Percentiles rank a stretch among this genome's conserved stretches.
These are phyloP conservation scores for Fusarium burgessii DNA, from an alignment of 2,329 filamentous ascomycete genomes.

Conservation along the genomic window DNA sequence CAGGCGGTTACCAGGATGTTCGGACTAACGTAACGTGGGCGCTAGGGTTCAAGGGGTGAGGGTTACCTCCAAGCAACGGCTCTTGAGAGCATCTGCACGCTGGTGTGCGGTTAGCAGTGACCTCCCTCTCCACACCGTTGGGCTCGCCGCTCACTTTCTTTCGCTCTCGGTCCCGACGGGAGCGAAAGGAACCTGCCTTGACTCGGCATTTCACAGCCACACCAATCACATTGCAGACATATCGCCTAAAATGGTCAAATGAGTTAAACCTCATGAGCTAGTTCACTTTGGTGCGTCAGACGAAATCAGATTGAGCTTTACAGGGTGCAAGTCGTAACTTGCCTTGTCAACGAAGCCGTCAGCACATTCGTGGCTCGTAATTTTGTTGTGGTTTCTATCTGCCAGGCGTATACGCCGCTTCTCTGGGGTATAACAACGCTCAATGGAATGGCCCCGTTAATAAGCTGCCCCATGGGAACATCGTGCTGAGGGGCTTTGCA, in stretches of 20 bases:
- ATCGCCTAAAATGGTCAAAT: slow-evolving; percentile 13
- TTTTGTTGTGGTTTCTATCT: slow-evolving; percentile 1
- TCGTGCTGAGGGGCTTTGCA: slow-evolving; percentile 16
- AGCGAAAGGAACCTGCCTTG: slow-evolving; percentile 36
- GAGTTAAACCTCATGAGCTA: slow-evolving; percentile 7
- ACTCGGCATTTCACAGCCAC: slow-evolving; percentile 36
- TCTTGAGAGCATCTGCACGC: neutral
- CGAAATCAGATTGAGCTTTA: neutral
- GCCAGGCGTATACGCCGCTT: slow-evolving; percentile 1
- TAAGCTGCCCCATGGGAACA: slow-evolving; percentile 3
- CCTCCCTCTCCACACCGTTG: slow-evolving; percentile 42
- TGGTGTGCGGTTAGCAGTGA: slow-evolving; percentile 24
- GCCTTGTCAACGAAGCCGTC: neutral
- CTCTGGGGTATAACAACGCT: neutral
- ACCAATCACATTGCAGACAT: slow-evolving; percentile 34
- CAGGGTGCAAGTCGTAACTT: neutral
- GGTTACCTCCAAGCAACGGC: slow-evolving; percentile 12
- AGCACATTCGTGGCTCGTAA: neutral
- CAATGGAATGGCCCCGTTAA: slow-evolving; percentile 6
- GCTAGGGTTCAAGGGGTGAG: slow-evolving; percentile 29
- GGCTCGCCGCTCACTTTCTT: slow-evolving; percentile 12
- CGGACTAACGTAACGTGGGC: slow-evolving; percentile 44
- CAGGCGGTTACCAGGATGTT: slow-evolving; percentile 38
- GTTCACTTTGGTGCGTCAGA: neutral
- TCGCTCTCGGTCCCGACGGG: slow-evolving; percentile 47